These are phyloP conservation scores for Mortierella sp. DNA, from an alignment of 371 early-diverging fungal genomes.

Conservation along the genomic window DNA sequence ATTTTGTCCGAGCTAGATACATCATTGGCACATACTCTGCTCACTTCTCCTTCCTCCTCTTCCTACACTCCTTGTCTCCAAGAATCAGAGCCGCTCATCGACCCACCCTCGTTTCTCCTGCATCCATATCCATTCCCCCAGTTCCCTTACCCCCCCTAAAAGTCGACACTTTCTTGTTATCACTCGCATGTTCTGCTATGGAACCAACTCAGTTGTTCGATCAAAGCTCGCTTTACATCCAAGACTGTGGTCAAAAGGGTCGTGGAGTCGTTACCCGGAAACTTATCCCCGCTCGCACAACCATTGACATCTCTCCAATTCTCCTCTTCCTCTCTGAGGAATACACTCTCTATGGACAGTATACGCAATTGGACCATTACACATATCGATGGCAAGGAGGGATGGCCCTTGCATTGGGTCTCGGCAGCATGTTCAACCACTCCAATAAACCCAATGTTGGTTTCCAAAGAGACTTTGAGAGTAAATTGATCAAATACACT, in stretches of 20 bases:
- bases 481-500: constrained; percentile 68
- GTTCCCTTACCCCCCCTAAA: neutral
- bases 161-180: constrained; percentile 24
- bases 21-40: neutral
- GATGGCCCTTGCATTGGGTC: constrained; percentile 75
- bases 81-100: neutral
- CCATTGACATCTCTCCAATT: constrained; percentile 74
- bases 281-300: constrained; percentile 59
- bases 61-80: constrained; percentile 7
- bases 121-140: neutral
- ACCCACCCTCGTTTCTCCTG: neutral
- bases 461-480: constrained; percentile 70
- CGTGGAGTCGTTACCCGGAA: constrained; percentile 70
- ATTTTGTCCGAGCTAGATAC: no score
- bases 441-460: constrained; percentile 71
- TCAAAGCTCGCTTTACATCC: constrained; percentile 65
- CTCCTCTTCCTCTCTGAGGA: constrained; percentile 68
- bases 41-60: neutral
- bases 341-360: constrained; percentile 69
- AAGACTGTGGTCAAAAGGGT: constrained; percentile 59
- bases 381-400: constrained; percentile 79
- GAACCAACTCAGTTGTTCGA: constrained; percentile 34
- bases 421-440: constrained; percentile 82
- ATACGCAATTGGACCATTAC: constrained; percentile 75
- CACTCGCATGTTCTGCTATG: constrained; percentile 22